A percentile compares a stretch with the other conserved stretches of the same genome.
Conservation (phyloP, 2,329 filamentous ascomycete species). For the Reticulascus tulasneorum region DNA sequence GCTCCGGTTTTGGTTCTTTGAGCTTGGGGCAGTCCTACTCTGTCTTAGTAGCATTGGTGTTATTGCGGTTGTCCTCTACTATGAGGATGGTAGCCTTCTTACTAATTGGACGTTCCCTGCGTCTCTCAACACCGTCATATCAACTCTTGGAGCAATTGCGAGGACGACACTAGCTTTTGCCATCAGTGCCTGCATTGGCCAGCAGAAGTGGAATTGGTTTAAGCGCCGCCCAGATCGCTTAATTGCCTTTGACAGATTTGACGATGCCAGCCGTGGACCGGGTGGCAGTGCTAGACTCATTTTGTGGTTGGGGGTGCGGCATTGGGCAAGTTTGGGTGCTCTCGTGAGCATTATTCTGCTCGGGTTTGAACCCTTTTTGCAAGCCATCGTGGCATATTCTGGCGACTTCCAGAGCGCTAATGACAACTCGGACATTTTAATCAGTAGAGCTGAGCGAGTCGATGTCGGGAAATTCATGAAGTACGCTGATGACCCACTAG, state of each 20-base stretch:
- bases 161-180: background rate
- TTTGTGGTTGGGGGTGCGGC: background rate
- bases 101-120: background rate
- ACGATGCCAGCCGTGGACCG: slow-evolving; percentile 2
- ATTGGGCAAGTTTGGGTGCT: background rate
- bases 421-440: background rate
- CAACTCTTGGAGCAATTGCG: background rate
- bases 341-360: background rate
- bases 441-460: background rate
- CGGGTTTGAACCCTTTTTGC: slow-evolving; percentile 1
- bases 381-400: background rate
- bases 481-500: background rate
- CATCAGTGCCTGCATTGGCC: slow-evolving; percentile 1
- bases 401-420: background rate
- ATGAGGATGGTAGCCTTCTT: no score
- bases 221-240: background rate
- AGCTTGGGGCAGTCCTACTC: no score
- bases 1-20: no score
- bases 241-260: background rate
- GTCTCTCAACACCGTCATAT: slow-evolving; percentile 1
- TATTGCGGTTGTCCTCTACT: no score
- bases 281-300: background rate
- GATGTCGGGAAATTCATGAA: background rate
- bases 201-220: slow-evolving; percentile 5
- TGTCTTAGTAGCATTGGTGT: no score